These are phyloP conservation scores for Rhizoctonia solani DNA, from an alignment of 1,284 basidiomycete species.

Conservation along the genomic window DNA sequence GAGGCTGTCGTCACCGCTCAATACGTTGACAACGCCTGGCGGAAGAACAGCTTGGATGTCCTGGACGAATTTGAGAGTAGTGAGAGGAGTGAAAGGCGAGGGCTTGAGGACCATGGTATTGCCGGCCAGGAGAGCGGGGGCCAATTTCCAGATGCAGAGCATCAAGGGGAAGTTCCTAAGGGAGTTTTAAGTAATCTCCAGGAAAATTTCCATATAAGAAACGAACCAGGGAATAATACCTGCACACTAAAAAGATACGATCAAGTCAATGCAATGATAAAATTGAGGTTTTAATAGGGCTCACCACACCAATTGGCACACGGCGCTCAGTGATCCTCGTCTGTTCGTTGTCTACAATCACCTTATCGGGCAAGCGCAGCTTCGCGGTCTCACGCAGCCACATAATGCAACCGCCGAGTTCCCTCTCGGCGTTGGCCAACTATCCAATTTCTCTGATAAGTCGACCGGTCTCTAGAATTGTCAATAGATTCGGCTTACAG, in stretches of 20 bases:
- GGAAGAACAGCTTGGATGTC: constrained; percentile 67
- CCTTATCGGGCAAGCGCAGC: constrained; percentile 1
- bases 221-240: constrained; percentile 21
- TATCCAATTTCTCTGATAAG: not conserved
- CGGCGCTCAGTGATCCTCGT: constrained; percentile 3
- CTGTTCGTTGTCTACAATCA: not conserved
- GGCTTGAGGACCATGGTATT: constrained; percentile 92
- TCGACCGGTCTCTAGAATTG: too few relatives aligned
- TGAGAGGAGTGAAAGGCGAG: too few relatives aligned
- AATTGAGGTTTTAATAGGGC: too few relatives aligned
- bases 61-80: constrained; percentile 56
- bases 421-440: not conserved
- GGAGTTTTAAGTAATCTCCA: not conserved
- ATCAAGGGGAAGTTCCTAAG: constrained; percentile 18
- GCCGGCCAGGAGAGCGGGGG: constrained; percentile 84
- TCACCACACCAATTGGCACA: constrained; percentile 10
- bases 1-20: constrained; percentile 83
- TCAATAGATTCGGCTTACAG: too few relatives aligned
- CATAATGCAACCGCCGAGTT: not conserved
- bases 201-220: not conserved
- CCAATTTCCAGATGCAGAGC: constrained; percentile 71
- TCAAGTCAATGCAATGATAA: not conserved
- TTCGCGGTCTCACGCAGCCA: constrained; percentile 15
- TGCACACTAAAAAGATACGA: not conserved
- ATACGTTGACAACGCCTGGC: constrained; percentile 86